Evolutionary conservation across 768 basidiomycete species (phyloP).

Genomic region (Macrocybe gigantea): DNA sequence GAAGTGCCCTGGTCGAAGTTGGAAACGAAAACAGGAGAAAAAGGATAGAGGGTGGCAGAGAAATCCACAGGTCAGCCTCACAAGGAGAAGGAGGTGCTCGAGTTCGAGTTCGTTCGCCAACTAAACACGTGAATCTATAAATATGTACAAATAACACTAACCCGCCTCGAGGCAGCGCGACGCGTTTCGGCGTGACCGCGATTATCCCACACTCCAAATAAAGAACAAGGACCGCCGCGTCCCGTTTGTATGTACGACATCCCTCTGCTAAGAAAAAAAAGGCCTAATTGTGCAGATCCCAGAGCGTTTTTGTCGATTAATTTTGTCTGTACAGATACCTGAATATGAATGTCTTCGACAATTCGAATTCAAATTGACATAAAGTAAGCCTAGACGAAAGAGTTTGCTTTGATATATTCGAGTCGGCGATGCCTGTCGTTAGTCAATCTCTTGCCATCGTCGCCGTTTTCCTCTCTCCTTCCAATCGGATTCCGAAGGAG

Average conservation of each 20-base stretch:
- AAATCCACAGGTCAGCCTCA: constrained; percentile 33
- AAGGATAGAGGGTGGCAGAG: constrained; percentile 17
- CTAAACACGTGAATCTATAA: constrained; percentile 27
- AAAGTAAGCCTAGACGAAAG: not conserved
- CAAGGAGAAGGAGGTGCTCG: constrained; percentile 19
- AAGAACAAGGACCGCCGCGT: too few relatives aligned
- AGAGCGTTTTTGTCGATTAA: too few relatives aligned
- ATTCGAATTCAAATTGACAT: too few relatives aligned
- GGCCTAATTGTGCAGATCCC: too few relatives aligned
- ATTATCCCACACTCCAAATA: constrained; percentile 5
- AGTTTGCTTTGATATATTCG: not conserved
- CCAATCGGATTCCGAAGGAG: constrained; percentile 24
- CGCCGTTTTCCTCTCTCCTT: constrained; percentile 33
- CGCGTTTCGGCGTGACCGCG: constrained; percentile 14
- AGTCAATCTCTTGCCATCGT: constrained; percentile 27
- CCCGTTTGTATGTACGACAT: too few relatives aligned
- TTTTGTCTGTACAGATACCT: too few relatives aligned
- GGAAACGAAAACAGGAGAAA: constrained; percentile 18
- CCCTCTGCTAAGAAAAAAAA: too few relatives aligned
- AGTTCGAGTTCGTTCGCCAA: constrained; percentile 14
- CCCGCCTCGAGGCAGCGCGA: constrained; percentile 19
- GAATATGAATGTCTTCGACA: too few relatives aligned
- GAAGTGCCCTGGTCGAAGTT: constrained; percentile 7
- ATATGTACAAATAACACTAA: constrained; percentile 30
- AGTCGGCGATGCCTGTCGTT: not conserved